Evolutionary conservation across 345 rosid species (phyloP).

Genomic region (Cochlearia excelsa): DNA sequence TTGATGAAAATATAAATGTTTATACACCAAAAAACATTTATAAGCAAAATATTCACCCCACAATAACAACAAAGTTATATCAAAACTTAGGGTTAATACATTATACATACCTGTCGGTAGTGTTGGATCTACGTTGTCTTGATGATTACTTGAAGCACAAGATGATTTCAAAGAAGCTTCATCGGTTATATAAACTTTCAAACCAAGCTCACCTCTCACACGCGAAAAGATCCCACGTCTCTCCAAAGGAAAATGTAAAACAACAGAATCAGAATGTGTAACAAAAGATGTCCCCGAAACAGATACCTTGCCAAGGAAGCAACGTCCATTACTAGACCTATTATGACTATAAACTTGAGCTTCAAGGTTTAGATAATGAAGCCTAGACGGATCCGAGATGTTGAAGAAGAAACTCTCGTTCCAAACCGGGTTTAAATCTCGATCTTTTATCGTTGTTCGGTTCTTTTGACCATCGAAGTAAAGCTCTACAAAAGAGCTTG

Average conservation of each 20-base stretch:
- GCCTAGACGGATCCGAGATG: slow-evolving; percentile 77
- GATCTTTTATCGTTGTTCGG: slow-evolving; percentile 82
- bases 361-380: slow-evolving; percentile 73
- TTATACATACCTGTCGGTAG: slow-evolving; percentile 5
- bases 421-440: slow-evolving; percentile 93
- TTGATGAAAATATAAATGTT: too few relatives aligned
- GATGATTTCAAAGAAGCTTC: slow-evolving; percentile 70
- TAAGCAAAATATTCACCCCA: neutral
- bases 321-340: slow-evolving; percentile 60
- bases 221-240: slow-evolving; percentile 82
- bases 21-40: neutral
- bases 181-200: slow-evolving; percentile 77
- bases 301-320: slow-evolving; percentile 85
- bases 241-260: slow-evolving; percentile 84
- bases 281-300: slow-evolving; percentile 84
- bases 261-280: slow-evolving; percentile 80
- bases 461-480: slow-evolving; percentile 81
- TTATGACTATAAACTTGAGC: slow-evolving; percentile 60
- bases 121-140: slow-evolving; percentile 16
- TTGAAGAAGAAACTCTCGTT: slow-evolving; percentile 96
- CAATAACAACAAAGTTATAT: neutral
- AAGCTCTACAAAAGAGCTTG: slow-evolving; percentile 82
- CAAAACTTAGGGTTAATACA: slow-evolving; percentile 4
- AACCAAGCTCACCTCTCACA: slow-evolving; percentile 94
- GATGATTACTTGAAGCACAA: slow-evolving; percentile 38